phyloP scores from a whole-genome alignment of 805 yeast species.

The Yamadazyma laniorum region DNA sequence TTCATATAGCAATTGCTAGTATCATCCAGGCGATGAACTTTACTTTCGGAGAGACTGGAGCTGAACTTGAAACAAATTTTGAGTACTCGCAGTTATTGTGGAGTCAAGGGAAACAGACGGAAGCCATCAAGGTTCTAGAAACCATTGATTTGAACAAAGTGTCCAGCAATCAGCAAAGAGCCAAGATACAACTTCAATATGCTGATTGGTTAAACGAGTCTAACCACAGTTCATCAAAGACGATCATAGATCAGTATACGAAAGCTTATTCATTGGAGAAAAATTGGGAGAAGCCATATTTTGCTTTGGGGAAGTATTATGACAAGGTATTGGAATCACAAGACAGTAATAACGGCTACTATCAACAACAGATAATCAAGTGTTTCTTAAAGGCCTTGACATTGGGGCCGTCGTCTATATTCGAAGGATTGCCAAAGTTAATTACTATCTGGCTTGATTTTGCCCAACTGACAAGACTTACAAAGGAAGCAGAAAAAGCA shows the following conservation, averaged over 20 bases:
- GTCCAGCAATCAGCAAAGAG: conserved; percentile 15
- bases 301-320: conserved; percentile 74
- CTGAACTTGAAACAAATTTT: conserved; percentile 34
- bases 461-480: conserved; percentile 31
- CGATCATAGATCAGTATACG: conserved; percentile 67
- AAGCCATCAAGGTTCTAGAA: conserved; percentile 69
- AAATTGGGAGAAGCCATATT: conserved; percentile 76
- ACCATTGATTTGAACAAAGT: conserved; percentile 24
- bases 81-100: conserved; percentile 83
- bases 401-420: conserved; percentile 62
- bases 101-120: conserved; percentile 84
- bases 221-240: conserved; percentile 74
- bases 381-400: conserved; percentile 59
- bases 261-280: conserved; percentile 54
- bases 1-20: conserved; percentile 70
- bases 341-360: conserved; percentile 44
- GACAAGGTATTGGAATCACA: conserved; percentile 75
- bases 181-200: conserved; percentile 65
- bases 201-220: conserved; percentile 88
- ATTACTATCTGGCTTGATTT: conserved; percentile 90
- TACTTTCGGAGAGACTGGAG: background rate
- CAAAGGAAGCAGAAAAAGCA: conserved; percentile 32
- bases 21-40: conserved; percentile 57
- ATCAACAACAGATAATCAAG: conserved; percentile 54
- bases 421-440: conserved; percentile 87